A percentile compares a stretch with the other conserved stretches of the same genome.
Conservation (phyloP, 768 basidiomycete genomes). For the Leucocoprinus leucothites region DNA sequence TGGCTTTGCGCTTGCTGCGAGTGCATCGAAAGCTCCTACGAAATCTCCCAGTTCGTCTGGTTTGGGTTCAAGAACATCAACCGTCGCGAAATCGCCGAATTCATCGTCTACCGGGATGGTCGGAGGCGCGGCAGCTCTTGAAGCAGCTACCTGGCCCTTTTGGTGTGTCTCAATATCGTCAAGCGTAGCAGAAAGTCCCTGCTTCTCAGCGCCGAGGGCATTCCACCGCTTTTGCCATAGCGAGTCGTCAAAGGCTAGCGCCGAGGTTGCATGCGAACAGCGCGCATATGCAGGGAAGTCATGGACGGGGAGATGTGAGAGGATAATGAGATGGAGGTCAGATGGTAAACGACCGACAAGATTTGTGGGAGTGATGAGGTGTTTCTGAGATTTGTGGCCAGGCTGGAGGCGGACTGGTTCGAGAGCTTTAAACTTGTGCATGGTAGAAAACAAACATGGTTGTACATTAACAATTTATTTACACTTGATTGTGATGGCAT, state of each 20-base stretch:
- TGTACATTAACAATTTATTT: neutral
- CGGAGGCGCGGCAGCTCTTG: constrained; percentile 51
- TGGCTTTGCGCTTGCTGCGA: constrained; percentile 13
- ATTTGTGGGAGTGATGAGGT: constrained; percentile 15
- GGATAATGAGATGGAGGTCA: constrained; percentile 71
- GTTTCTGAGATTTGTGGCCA: constrained; percentile 11
- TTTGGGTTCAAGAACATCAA: constrained; percentile 29
- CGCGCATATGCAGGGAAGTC: constrained; percentile 78
- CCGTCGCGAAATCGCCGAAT: constrained; percentile 81
- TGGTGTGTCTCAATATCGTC: constrained; percentile 55
- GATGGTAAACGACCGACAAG: constrained; percentile 78
- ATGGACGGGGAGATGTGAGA: constrained; percentile 74
- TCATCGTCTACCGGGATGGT: constrained; percentile 75
- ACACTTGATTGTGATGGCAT: constrained; percentile 5
- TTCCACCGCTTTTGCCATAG: constrained; percentile 79
- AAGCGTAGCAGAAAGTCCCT: constrained; percentile 43
- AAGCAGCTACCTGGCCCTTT: constrained; percentile 34
- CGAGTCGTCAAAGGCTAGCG: constrained; percentile 64
- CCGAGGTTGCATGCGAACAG: constrained; percentile 59
- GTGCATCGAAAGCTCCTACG: constrained; percentile 23
- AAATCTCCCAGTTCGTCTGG: constrained; percentile 41
- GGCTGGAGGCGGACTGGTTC: constrained; percentile 59
- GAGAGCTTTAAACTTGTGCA: constrained; percentile 88
- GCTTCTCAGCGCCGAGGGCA: constrained; percentile 48
- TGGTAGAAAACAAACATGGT: constrained; percentile 21